Evolutionary conservation across 1,284 basidiomycete species (phyloP).

Genomic region (Tremellales sp.): DNA sequence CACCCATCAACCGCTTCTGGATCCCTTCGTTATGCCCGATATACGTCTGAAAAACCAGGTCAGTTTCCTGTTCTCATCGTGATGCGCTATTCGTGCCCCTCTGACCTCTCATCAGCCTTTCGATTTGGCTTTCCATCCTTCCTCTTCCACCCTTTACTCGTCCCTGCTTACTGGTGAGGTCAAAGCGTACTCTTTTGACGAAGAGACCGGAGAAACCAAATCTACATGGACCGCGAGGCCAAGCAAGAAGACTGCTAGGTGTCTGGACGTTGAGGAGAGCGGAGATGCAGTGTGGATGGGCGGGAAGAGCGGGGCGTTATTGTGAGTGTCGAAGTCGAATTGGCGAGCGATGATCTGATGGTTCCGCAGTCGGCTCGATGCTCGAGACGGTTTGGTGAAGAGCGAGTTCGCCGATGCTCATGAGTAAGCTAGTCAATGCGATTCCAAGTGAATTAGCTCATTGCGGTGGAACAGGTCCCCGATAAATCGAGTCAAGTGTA

Average conservation of each 20-base stretch:
- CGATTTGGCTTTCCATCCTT: constrained; percentile 82
- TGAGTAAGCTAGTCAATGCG: constrained; percentile 58
- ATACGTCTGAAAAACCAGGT: constrained; percentile 1
- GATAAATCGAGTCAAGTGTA: constrained; percentile 73
- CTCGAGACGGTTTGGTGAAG: constrained; percentile 58
- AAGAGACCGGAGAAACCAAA: constrained; percentile 53
- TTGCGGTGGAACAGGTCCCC: constrained; percentile 57
- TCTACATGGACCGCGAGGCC: constrained; percentile 43
- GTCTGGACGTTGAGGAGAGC: constrained; percentile 61
- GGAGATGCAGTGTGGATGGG: constrained; percentile 68
- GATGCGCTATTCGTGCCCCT: neutral
- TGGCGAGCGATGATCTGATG: neutral
- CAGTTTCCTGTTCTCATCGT: neutral
- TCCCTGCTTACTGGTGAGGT: constrained; percentile 78
- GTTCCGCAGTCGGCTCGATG: constrained; percentile 34
- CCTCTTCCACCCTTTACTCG: constrained; percentile 63
- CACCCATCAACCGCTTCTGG: too few relatives aligned
- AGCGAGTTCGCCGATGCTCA: constrained; percentile 66
- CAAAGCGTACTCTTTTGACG: constrained; percentile 67
- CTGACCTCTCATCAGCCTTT: constrained; percentile 62
- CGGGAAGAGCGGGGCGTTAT: constrained; percentile 75
- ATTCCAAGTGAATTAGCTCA: neutral
- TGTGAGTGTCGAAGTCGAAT: constrained; percentile 56
- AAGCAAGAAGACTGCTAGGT: constrained; percentile 64
- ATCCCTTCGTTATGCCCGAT: constrained; percentile 1